Conservation (phyloP, 2,329 filamentous ascomycete genomes). For the Colletotrichum lini region DNA sequence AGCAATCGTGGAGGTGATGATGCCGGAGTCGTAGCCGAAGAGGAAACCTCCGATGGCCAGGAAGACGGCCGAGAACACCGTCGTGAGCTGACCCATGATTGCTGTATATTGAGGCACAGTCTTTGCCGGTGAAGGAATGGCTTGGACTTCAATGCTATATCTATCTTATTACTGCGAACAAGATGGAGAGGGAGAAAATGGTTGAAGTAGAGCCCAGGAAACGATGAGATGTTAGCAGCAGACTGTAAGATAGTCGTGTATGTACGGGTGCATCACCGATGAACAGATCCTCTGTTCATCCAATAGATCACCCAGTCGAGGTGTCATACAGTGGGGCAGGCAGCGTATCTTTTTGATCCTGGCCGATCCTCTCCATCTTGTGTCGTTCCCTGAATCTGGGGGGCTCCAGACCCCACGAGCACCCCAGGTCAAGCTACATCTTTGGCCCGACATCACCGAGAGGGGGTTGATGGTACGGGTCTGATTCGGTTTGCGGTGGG, state of each 20-base stretch:
- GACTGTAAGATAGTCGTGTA: neutral
- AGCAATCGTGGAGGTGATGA: slow-evolving; percentile 55
- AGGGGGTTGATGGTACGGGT: neutral
- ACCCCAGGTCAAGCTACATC: slow-evolving; percentile 29
- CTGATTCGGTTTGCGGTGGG: neutral
- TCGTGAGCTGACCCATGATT: slow-evolving; percentile 39
- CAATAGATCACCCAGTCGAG: neutral
- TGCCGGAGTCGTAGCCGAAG: slow-evolving; percentile 64
- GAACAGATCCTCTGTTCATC: neutral
- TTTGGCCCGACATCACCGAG: slow-evolving; percentile 31
- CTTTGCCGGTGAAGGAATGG: neutral
- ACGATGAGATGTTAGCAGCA: neutral
- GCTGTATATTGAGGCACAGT: slow-evolving; percentile 16
- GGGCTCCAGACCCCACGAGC: slow-evolving; percentile 7
- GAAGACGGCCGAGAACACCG: slow-evolving; percentile 45
- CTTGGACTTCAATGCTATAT: neutral
- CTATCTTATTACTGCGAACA: too few relatives aligned
- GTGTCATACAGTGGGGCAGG: slow-evolving; percentile 32
- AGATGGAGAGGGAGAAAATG: neutral
- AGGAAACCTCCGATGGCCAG: slow-evolving; percentile 48
- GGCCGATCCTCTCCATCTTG: slow-evolving; percentile 13
- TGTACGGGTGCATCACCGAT: neutral
- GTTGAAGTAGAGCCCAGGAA: slow-evolving; percentile 7
- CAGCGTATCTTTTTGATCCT: slow-evolving; percentile 12
- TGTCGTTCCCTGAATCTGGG: slow-evolving; percentile 7